Evolutionary conservation across 805 yeast species (phyloP).

Genomic region (Kazachstania bromeliacearum): DNA sequence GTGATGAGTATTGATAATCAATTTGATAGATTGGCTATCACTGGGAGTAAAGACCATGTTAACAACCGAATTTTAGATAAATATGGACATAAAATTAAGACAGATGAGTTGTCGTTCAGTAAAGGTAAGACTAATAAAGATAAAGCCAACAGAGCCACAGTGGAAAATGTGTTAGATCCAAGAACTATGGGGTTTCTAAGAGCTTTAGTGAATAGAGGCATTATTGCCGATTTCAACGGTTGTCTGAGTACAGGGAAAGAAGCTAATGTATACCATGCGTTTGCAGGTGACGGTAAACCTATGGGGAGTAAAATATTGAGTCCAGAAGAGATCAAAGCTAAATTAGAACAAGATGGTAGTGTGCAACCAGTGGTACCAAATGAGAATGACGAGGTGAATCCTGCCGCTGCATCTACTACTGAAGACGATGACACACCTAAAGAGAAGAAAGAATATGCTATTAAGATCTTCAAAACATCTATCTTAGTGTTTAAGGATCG

Average conservation of each 20-base stretch:
- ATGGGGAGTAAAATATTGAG: slow-evolving; percentile 13
- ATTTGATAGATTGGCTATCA: slow-evolving; percentile 12
- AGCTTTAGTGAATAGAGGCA: slow-evolving; percentile 74
- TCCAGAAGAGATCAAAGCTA: slow-evolving; percentile 7
- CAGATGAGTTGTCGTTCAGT: slow-evolving; percentile 47
- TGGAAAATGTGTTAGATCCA: slow-evolving; percentile 93
- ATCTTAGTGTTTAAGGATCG: slow-evolving; percentile 95
- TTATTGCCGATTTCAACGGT: slow-evolving; percentile 80
- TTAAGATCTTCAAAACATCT: slow-evolving; percentile 92
- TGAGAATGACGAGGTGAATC: background rate
- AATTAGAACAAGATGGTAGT: slow-evolving; percentile 1
- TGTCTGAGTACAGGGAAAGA: slow-evolving; percentile 96
- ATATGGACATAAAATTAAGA: slow-evolving; percentile 54
- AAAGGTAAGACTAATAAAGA: slow-evolving; percentile 61
- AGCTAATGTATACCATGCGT: slow-evolving; percentile 93
- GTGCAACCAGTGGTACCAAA: background rate
- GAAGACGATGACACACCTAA: background rate
- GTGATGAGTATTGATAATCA: slow-evolving; percentile 13
- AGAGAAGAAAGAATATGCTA: slow-evolving; percentile 54
- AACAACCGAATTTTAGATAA: slow-evolving; percentile 46
- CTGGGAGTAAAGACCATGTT: slow-evolving; percentile 23
- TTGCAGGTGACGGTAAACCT: slow-evolving; percentile 27
- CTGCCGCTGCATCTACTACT: background rate
- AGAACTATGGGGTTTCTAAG: slow-evolving; percentile 77
- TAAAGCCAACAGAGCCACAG: slow-evolving; percentile 90